Base-by-base conservation (phyloP, 108 stramenopile genomes). In the Pseudonitzschia multistriata region DNA sequence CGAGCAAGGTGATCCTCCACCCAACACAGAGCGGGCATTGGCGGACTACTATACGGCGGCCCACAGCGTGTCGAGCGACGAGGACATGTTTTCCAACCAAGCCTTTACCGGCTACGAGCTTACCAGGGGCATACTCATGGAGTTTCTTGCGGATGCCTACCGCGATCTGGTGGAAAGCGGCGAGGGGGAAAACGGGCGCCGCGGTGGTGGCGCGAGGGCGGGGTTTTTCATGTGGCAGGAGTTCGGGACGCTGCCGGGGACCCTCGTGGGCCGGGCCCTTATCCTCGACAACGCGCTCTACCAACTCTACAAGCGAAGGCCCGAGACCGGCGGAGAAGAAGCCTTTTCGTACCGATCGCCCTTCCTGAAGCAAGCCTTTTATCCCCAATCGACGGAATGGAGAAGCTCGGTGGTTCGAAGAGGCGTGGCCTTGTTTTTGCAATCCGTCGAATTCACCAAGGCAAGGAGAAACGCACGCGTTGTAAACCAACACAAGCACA, bases 261-360 rank as follows among this genome's bases (percentile, higher is more conserved):
- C 85, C 0, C 53, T 78, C 19, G 88, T 94, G 5, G 87, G 73
- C 11, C 66, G 85, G 29, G 80, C 80, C 3, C 22, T 94, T 47
- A 75, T 94, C 19, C 28, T 89, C 66, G 93, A 94, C 50, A 94
- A 94, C 73, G 79, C 67, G 56, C 76, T 84, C 14, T 79, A 80
- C 62, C 75, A 91, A 40, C 8, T 35, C 7, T 7, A 17, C 37
- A 10, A 42, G 40, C 33, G 24, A 62, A 8, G n/a, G 5, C 19
- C 14, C 30, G 27, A 34, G 37, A 39, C 14, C 33, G 7, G 13
- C 14, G 15, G 31, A 1, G 29, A 10, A 21, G 55, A 57, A 36
- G 13, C 61, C 13, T 30, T 73, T 62, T 14, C 53, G 0, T 55
- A 45, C 21, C 55, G 71, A 35, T 49, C 69, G 15, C 48, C 60